Evolutionary conservation across 2,329 filamentous ascomycete genomes (phyloP).

Genomic region (Aspergillus quadrilineatus): DNA sequence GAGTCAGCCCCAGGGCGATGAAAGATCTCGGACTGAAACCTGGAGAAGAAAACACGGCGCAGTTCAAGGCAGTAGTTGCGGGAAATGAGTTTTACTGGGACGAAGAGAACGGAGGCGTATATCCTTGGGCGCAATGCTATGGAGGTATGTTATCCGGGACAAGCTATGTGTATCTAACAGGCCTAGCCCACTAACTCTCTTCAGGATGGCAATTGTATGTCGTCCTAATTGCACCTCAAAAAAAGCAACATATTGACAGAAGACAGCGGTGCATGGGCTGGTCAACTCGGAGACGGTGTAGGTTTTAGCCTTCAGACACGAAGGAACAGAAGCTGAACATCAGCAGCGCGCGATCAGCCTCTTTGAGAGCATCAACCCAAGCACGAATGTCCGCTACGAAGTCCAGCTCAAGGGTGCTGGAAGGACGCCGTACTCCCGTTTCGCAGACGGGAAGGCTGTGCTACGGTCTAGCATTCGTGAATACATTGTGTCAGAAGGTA

Average conservation of each 20-base stretch:
- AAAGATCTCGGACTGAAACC: constrained; percentile 73
- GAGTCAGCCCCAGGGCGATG: constrained; percentile 75
- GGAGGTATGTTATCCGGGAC: constrained; percentile 62
- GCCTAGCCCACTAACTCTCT: constrained; percentile 17
- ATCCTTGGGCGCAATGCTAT: constrained; percentile 98
- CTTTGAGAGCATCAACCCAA: constrained; percentile 80
- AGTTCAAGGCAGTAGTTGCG: constrained; percentile 74
- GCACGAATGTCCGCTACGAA: constrained; percentile 74
- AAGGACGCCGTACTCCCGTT: constrained; percentile 89
- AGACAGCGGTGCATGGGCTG: constrained; percentile 77
- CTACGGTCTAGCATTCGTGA: constrained; percentile 89
- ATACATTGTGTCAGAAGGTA: constrained; percentile 84
- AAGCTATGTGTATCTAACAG: constrained; percentile 27
- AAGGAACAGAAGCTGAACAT: constrained; percentile 3
- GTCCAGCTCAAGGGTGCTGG: constrained; percentile 94
- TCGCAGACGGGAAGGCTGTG: constrained; percentile 94
- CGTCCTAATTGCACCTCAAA: background rate
- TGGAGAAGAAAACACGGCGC: constrained; percentile 66
- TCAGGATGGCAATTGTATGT: constrained; percentile 52
- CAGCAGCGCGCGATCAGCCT: constrained; percentile 76
- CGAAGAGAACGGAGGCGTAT: constrained; percentile 72
- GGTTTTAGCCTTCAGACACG: constrained; percentile 14
- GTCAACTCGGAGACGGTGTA: constrained; percentile 85
- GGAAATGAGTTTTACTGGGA: constrained; percentile 81
- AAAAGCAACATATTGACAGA: constrained; percentile 38